These are phyloP conservation scores for Auricularia heimuer DNA, from an alignment of 768 basidiomycete species.

Conservation along the genomic window DNA sequence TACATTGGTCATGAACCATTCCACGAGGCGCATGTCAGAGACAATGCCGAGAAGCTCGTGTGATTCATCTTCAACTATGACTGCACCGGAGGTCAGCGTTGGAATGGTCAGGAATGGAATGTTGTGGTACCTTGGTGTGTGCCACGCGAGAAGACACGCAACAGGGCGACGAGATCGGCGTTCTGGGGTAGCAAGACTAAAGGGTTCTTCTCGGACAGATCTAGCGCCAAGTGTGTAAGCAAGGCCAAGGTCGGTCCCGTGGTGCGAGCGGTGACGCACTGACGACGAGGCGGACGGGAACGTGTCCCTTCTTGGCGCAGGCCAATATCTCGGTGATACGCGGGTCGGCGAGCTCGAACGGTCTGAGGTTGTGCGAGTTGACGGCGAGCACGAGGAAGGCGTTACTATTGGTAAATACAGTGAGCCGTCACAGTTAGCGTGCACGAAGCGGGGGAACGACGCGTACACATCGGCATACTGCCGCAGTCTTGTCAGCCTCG, in stretches of 20 bases:
- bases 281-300: constrained; percentile 67
- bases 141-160: constrained; percentile 60
- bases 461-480: constrained; percentile 63
- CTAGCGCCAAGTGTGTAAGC: constrained; percentile 26
- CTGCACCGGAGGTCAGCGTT: constrained; percentile 21
- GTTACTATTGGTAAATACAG: constrained; percentile 26
- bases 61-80: constrained; percentile 42
- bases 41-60: constrained; percentile 55
- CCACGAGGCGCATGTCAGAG: constrained; percentile 38
- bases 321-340: constrained; percentile 59
- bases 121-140: constrained; percentile 50
- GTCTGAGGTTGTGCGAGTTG: constrained; percentile 56
- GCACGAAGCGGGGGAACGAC: background rate
- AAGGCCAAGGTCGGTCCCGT: background rate
- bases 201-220: constrained; percentile 80
- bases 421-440: background rate
- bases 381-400: constrained; percentile 81
- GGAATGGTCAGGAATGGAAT: background rate
- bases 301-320: constrained; percentile 64
- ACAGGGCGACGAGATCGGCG: constrained; percentile 51
- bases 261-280: constrained; percentile 36
- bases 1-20: constrained; percentile 12
- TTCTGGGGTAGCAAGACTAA: constrained; percentile 52
- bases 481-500: constrained; percentile 1
- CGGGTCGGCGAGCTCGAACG: constrained; percentile 49